Evolutionary conservation across 371 early-diverging fungal genomes (phyloP).

Genomic region (Mucor piriformis): DNA sequence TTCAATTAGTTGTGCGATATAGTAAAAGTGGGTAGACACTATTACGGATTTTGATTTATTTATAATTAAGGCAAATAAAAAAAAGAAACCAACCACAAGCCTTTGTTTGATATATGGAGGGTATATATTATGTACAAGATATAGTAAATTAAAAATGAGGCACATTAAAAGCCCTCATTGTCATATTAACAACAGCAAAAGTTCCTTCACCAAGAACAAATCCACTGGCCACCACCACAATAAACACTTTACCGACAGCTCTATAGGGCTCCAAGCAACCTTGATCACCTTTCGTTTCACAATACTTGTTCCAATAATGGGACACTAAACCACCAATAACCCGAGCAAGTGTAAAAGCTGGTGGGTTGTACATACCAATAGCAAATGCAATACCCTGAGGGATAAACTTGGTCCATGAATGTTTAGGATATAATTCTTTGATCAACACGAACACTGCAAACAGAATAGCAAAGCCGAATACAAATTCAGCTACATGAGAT

Average conservation of each 20-base stretch:
- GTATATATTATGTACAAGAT: background rate
- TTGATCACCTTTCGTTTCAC: constrained; percentile 19
- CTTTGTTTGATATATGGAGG: no score
- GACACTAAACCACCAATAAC: constrained; percentile 68
- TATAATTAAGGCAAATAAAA: no score
- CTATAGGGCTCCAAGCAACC: constrained; percentile 30
- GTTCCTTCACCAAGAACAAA: constrained; percentile 88
- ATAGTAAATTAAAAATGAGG: constrained; percentile 39
- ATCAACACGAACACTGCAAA: constrained; percentile 64
- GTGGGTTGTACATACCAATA: constrained; percentile 85
- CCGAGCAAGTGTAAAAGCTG: constrained; percentile 77
- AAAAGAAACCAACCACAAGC: no score
- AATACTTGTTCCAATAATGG: constrained; percentile 53
- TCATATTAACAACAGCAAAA: constrained; percentile 61
- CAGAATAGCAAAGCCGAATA: constrained; percentile 56
- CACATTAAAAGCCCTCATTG: constrained; percentile 47
- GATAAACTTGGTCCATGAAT: constrained; percentile 47
- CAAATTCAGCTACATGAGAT: constrained; percentile 62
- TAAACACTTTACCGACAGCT: constrained; percentile 57
- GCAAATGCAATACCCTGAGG: constrained; percentile 85
- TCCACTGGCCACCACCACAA: constrained; percentile 77
- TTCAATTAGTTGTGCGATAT: no score
- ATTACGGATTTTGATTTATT: no score
- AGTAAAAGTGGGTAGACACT: no score
- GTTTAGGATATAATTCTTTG: constrained; percentile 35